Evolutionary conservation across 2,329 filamentous ascomycete genomes (phyloP).

Genomic region (Dryadomyces sulphureus): DNA sequence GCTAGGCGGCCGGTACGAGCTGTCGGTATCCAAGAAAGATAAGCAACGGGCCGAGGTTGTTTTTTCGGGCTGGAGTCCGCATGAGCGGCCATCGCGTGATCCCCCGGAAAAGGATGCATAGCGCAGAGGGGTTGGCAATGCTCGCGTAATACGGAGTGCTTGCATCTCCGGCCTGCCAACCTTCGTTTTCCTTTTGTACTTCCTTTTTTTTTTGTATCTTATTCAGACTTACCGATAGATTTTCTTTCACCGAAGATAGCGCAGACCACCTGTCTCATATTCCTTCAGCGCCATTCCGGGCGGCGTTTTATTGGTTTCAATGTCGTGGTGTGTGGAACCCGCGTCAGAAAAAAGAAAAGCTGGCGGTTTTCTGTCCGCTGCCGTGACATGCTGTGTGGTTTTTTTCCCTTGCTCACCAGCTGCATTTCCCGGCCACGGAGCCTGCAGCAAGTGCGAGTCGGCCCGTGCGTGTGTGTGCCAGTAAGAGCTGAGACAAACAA

Average conservation of each 20-base stretch:
- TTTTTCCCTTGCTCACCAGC: not conserved
- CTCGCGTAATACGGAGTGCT: not conserved
- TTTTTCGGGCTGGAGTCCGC: conserved; percentile 11
- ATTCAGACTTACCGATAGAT: not conserved
- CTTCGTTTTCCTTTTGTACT: not conserved
- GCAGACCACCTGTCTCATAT: not conserved
- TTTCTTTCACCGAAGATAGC: not conserved
- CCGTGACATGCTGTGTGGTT: not conserved
- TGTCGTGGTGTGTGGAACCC: not conserved
- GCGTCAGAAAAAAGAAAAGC: not conserved
- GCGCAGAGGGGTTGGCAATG: not conserved
- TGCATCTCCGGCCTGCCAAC: too few relatives aligned
- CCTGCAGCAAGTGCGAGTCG: not conserved
- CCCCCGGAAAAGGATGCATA: conserved; percentile 1
- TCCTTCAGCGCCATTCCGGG: not conserved
- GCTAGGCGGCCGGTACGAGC: conserved; percentile 64
- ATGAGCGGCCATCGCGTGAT: conserved; percentile 8
- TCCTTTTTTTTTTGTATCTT: not conserved
- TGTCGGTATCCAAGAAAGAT: conserved; percentile 21
- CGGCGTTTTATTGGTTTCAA: not conserved
- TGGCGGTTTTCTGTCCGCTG: not conserved
- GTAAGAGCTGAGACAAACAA: not conserved
- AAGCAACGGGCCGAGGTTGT: conserved; percentile 4
- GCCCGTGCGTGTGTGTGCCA: not conserved
- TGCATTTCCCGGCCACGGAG: not conserved